These are phyloP conservation scores for Escovopsis sp. DNA, from an alignment of 2,329 filamentous ascomycete genomes.

Conservation along the genomic window DNA sequence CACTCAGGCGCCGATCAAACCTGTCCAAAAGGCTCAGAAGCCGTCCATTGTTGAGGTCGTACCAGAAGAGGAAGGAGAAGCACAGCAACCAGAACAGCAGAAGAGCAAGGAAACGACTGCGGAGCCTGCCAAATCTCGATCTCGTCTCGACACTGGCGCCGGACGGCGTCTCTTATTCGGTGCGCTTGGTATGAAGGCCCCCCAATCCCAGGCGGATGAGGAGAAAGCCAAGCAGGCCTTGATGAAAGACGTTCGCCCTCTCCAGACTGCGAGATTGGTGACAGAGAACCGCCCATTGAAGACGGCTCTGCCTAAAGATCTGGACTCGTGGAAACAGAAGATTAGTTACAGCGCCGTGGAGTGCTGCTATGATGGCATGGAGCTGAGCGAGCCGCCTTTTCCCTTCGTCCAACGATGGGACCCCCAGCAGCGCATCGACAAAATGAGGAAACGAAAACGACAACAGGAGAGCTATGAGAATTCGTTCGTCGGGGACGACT, in stretches of 20 bases:
- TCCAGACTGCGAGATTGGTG: slow-evolving; percentile 20
- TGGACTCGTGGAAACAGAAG: slow-evolving; percentile 56
- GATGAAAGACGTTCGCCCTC: slow-evolving; percentile 34
- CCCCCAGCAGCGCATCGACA: slow-evolving; percentile 42
- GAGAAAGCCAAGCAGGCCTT: slow-evolving; percentile 44
- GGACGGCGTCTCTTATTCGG: slow-evolving; percentile 56
- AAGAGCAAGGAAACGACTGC: not conserved
- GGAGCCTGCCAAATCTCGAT: slow-evolving; percentile 5
- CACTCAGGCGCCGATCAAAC: too few species aligned
- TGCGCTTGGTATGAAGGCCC: slow-evolving; percentile 52
- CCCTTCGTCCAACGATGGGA: slow-evolving; percentile 88
- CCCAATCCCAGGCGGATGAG: slow-evolving; percentile 54
- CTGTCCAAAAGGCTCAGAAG: not conserved
- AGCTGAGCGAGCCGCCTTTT: slow-evolving; percentile 65
- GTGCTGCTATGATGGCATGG: slow-evolving; percentile 55
- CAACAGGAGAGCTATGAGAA: slow-evolving; percentile 19
- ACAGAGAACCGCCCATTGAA: slow-evolving; percentile 2
- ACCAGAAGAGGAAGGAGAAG: not conserved
- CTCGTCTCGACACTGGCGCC: slow-evolving; percentile 34
- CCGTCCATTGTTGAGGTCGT: not conserved
- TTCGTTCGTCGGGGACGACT: slow-evolving; percentile 13
- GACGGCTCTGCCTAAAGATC: slow-evolving; percentile 22
- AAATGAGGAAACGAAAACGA: slow-evolving; percentile 35
- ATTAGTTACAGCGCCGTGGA: slow-evolving; percentile 69
- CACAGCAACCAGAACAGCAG: not conserved